Evolutionary conservation across 2,329 filamentous ascomycete genomes (phyloP).

Genomic region (Sporothrix brasiliensis): DNA sequence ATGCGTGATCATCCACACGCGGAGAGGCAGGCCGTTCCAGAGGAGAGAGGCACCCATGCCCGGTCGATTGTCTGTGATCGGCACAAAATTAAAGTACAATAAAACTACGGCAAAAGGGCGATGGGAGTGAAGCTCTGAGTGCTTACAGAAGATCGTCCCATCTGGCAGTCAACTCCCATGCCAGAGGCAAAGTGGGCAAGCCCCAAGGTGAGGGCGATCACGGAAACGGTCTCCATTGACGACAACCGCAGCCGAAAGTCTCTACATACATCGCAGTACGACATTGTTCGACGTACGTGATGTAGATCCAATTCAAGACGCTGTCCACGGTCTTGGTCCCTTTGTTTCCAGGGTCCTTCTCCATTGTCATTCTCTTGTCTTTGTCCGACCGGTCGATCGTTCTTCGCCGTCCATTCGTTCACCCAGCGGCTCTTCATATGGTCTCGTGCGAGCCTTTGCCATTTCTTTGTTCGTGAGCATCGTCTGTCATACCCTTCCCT

Average conservation of each 20-base stretch:
- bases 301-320: too few relatives aligned
- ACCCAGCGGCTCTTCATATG: neutral
- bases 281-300: too few relatives aligned
- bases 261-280: too few relatives aligned
- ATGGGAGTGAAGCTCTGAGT: neutral
- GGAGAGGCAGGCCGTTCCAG: neutral
- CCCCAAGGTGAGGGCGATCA: neutral
- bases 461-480: neutral
- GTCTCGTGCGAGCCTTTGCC: neutral
- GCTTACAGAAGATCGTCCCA: neutral
- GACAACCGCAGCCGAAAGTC: neutral
- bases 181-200: neutral
- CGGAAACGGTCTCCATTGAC: neutral
- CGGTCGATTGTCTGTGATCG: neutral
- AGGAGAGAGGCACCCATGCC: neutral
- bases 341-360: slow-evolving; percentile 15
- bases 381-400: neutral
- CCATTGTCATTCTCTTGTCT: slow-evolving; percentile 5
- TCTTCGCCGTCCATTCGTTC: neutral
- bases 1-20: slow-evolving; percentile 3
- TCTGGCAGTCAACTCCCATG: neutral
- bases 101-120: neutral
- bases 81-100: slow-evolving; percentile 13
- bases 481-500: neutral
- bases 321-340: neutral